Evolutionary conservation across 257 asterid genomes (phyloP), one percentile per base, ranked within the genome.

Genomic region (Echites panduratus): DNA sequence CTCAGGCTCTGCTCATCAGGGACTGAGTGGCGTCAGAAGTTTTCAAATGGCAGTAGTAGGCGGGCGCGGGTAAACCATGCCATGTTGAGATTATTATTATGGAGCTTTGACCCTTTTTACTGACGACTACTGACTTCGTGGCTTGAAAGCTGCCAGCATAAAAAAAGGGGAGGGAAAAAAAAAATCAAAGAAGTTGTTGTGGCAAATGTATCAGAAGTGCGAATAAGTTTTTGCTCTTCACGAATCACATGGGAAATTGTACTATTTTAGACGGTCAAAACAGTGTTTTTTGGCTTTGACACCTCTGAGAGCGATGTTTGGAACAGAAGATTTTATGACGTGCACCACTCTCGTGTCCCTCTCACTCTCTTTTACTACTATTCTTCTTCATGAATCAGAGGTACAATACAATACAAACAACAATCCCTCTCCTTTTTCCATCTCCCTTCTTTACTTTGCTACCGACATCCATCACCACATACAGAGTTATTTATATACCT

Each of bases 241-340:
- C 48, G 44, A 52, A 19, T 75, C 86, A 79, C 88, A 75, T 77
- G 83, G 76, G 81, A 74, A 78, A 73, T 58, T 73, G 82, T 65
- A 72, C 81, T 58, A 52, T 38, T 8, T 40, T 67, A 44, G 22
- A 74, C 75, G 50, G 70, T 66, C 48, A 32, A 53, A 63, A 35
- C 47, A 35, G 47, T 35, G 43, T 61, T 40, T 71, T 35, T 73
- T 38, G 27, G 50, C 38, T 32, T n/a, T 73, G 66, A 66, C 73
- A 40, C 70, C 35, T 73, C 3, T 45, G 63, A 48, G 74, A 57
- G 54, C 68, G 66, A 66, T 57, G 56, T 40, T 56, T 47, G 49
- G 38, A 54, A 47, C 45, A 45, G 7, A 70, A 61, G 79, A 82
- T 79, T 77, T 66, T 35, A 70, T 76, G 79, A 73, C 38, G 73